Base-by-base conservation (phyloP, 2,329 filamentous ascomycete species). In the Ceratocystis variospora region DNA sequence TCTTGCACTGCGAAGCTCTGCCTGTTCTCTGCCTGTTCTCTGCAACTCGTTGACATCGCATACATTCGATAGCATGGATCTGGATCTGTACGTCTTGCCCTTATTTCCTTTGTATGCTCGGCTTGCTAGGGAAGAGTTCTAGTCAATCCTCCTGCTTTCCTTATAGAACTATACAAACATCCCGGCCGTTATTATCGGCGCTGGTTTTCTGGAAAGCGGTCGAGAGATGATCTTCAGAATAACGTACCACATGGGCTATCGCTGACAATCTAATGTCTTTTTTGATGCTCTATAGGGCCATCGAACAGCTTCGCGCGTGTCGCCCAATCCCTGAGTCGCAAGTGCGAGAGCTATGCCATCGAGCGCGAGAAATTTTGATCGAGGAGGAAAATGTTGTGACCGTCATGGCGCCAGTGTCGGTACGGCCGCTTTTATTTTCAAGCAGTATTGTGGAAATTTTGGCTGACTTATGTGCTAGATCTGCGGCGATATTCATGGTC, bases 341-440 rank as follows among this genome's bases (percentile, higher is more conserved):
- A 78, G 95, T 99, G 69, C 88, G 93, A 74, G 93, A 99, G 78
- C 83, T 99, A 71, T 97, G 94, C 78, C 93, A 96, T 81, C 96
- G 96, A 75, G 94, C 94, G 64, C 85, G 94, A 70, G 94, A 99
- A 79, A 83, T 99, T 65, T 79, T 99, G 70, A 96, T 99, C 69
- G 94, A 97, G 76, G 94, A 99, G 78, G 93, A 90, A 70, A 97
- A 99, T 75, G 93, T 97, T 63, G 93, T 97, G 70, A 91, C 89
- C 19, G 93, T 99, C 69, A 88, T 93, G 74, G 93, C 93, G 69
- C 93, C 93, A 25, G 93, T 97, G 68, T 97, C 93, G 75, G 88
- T 91, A 84, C 66, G 81, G 67, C 5, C 8, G 28, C 50, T 59
- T 12, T n/a, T 15, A 8, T 22, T 22, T 15, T 5, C 19, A 6